Base-by-base conservation (phyloP, 192 early-diverging fungal genomes). In the Entomortierella parvispora region DNA sequence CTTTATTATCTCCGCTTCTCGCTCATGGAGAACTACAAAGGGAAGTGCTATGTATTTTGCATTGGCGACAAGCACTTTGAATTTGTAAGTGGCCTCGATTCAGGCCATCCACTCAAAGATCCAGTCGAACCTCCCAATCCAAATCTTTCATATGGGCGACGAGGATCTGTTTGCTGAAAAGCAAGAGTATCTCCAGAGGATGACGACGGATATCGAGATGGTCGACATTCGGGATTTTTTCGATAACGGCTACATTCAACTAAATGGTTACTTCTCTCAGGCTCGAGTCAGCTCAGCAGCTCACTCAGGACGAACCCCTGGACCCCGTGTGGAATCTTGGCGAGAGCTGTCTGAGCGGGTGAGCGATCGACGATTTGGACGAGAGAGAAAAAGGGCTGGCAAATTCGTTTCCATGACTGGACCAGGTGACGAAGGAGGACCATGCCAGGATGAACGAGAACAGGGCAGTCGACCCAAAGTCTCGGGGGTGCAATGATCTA, bases 131-230 rank as follows among this genome's bases (percentile, higher is more conserved):
- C 71, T 90, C 26, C 89, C 89, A 2, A 87, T 90, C 43, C 83
- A 90, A 37, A 43, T 90, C 2, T 85, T 83, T 63, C 85, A 83
- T 49, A 66, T 76, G 29, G 83, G 81, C 17, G 70, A 83, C 3
- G 26, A 57, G 14, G 84, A 86, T 48, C 47, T 86, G 46, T 48
- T 53, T 6, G 34, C 29, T 8, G 48, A 49, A 11, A 47, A 80
- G 31, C 59, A 71, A 22, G 29, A 45, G 2, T 43, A 62, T 20
- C 44, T 90, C 15, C 32, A 52, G 22, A 10, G 20, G 1, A 40
- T 77, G 43, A 64, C 62, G 20, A 28, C 29, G 25, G 44, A 66
- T 28, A 68, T 87, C 40, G 71, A 62, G 50, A 23, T 85, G 8
- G 28, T 56, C 3, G 63, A 74, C 18, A 65, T 84, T n/a, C 49